Conservation (phyloP, 176 grass and related monocot genomes). For the Thinopyrum elongatum region DNA sequence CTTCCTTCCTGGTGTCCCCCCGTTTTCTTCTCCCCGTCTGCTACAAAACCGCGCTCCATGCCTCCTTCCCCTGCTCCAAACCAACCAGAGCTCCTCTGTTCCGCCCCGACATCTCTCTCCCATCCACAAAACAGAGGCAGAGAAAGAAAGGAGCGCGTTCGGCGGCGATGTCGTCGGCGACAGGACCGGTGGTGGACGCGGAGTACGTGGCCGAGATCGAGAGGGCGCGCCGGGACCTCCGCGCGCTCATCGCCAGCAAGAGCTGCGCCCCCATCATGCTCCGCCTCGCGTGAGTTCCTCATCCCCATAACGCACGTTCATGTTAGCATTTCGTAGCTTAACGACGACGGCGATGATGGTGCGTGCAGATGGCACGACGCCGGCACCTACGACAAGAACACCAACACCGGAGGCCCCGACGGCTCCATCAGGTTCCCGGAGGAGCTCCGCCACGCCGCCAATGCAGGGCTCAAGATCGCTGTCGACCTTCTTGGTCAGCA, state of each 20-base stretch:
- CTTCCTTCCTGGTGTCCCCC: not conserved
- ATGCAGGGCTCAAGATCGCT: conserved; percentile 66
- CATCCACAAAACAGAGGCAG: not conserved
- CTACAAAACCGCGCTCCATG: conserved; percentile 2
- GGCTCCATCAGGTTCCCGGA: conserved; percentile 49
- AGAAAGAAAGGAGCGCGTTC: not conserved
- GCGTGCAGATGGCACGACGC: conserved; percentile 68
- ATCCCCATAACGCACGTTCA: not conserved
- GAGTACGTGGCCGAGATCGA: conserved; percentile 56
- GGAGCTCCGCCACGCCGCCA: conserved; percentile 51
- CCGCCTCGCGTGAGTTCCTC: conserved; percentile 47
- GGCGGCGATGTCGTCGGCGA: conserved; percentile 1
- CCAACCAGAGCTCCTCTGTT: not conserved
- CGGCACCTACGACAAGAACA: conserved; percentile 60
- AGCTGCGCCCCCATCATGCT: conserved; percentile 64
- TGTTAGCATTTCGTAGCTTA: not conserved
- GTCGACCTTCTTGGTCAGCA: conserved; percentile 59
- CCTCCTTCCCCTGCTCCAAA: not conserved
- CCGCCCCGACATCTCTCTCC: not conserved
- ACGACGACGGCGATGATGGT: not conserved
- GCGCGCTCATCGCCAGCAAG: conserved; percentile 55
- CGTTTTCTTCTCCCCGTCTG: not conserved
- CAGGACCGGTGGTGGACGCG: conserved; percentile 32
- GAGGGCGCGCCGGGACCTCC: conserved; percentile 49
- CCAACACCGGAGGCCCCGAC: conserved; percentile 61